Conservation (phyloP, 345 rosid genomes). For the Lumnitzera littorea region DNA sequence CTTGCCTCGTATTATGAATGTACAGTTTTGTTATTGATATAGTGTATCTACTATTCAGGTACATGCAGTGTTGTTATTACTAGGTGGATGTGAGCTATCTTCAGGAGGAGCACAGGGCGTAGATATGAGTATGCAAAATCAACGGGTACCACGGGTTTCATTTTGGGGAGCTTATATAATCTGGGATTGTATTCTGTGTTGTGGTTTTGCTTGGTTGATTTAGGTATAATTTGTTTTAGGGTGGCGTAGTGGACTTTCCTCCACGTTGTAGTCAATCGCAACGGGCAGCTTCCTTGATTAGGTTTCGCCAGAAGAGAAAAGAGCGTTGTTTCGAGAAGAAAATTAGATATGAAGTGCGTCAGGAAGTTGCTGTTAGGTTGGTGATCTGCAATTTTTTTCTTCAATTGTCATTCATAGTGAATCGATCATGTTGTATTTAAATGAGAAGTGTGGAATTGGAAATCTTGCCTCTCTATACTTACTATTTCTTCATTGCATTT, state of each 20-base stretch:
- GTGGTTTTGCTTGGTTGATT: slow-evolving; percentile 5
- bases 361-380: slow-evolving; percentile 93
- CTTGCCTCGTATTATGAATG: background rate
- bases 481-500: no score
- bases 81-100: slow-evolving; percentile 73
- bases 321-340: slow-evolving; percentile 91
- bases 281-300: slow-evolving; percentile 73
- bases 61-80: slow-evolving; percentile 61
- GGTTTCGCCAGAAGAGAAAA: slow-evolving; percentile 92
- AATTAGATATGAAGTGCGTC: slow-evolving; percentile 91
- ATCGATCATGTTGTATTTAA: no score
- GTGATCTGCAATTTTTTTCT: background rate
- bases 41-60: slow-evolving; percentile 36
- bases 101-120: slow-evolving; percentile 42
- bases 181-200: background rate
- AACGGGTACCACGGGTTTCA: slow-evolving; percentile 30
- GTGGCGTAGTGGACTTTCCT: slow-evolving; percentile 58
- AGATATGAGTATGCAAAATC: slow-evolving; percentile 47
- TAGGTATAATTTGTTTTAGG: slow-evolving; percentile 4
- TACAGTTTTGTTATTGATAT: background rate
- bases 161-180: slow-evolving; percentile 5
- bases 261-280: slow-evolving; percentile 68
- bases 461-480: no score
- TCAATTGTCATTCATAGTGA: background rate
- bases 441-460: no score